Evolutionary conservation across 352 stramenopile genomes (phyloP).

Genomic region (Globisporangium radiosum): DNA sequence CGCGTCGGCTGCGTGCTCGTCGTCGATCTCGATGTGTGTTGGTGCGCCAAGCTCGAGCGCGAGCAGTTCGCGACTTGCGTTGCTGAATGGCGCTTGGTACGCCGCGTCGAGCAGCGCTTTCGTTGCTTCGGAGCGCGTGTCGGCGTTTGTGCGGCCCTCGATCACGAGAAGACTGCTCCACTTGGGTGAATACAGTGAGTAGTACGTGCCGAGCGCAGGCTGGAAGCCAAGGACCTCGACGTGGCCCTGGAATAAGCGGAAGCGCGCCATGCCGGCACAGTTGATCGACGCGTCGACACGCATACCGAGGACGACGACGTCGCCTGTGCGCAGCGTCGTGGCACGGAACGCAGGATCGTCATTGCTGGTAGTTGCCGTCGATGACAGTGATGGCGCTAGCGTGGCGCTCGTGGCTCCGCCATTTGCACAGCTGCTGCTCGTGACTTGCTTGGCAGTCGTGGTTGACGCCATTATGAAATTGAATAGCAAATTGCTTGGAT

Average conservation of each 20-base stretch:
- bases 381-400: no score
- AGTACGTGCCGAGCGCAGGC: constrained; percentile 67
- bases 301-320: constrained; percentile 64
- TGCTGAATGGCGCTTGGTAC: constrained; percentile 52
- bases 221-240: constrained; percentile 66
- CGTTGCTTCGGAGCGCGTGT: constrained; percentile 9
- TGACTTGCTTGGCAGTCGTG: no score
- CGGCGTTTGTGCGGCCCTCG: constrained; percentile 20
- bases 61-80: constrained; percentile 36
- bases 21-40: constrained; percentile 35
- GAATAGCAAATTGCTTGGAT: no score
- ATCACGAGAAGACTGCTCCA: constrained; percentile 75
- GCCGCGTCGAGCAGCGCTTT: constrained; percentile 19
- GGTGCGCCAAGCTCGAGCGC: constrained; percentile 29
- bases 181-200: constrained; percentile 73
- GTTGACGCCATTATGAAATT: no score
- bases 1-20: constrained; percentile 66
- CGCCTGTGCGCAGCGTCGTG: constrained; percentile 43
- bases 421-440: no score
- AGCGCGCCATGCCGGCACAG: constrained; percentile 67
- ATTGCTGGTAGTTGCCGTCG: no score
- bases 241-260: constrained; percentile 78
- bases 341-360: constrained; percentile 25
- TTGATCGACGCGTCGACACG: constrained; percentile 35
- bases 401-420: no score